A percentile compares a stretch with the other conserved stretches of the same genome.
Evolutionary conservation across 495 filamentous ascomycete genomes (phyloP).

Genomic region (Neurospora pannonica): DNA sequence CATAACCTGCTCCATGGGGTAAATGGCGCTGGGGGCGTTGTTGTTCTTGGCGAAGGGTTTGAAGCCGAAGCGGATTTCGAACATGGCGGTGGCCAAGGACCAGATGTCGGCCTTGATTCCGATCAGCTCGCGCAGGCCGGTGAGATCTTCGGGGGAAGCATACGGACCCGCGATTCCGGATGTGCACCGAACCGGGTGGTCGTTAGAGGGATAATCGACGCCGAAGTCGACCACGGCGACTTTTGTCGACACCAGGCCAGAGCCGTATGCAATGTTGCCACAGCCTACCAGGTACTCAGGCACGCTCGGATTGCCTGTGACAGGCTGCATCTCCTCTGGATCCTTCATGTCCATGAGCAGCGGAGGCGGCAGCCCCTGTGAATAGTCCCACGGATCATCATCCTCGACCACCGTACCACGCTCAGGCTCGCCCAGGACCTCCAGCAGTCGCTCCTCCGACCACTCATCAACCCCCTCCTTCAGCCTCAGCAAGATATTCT

Average conservation of each 20-base stretch:
- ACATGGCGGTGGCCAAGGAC: slow-evolving; percentile 15
- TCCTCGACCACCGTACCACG: not conserved
- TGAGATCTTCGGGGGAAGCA: slow-evolving; percentile 15
- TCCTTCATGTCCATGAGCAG: no score
- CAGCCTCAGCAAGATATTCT: slow-evolving; percentile 17
- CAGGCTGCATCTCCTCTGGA: no score
- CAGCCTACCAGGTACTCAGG: slow-evolving; percentile 15
- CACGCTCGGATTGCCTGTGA: not conserved
- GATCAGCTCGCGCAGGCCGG: not conserved
- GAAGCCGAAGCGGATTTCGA: slow-evolving; percentile 1
- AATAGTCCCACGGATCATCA: not conserved
- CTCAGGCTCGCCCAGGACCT: slow-evolving; percentile 8
- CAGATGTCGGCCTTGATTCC: slow-evolving; percentile 16
- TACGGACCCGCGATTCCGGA: slow-evolving; percentile 8
- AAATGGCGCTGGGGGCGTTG: not conserved
- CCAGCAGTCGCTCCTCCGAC: slow-evolving; percentile 3
- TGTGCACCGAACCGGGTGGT: not conserved
- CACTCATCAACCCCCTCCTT: slow-evolving; percentile 15
- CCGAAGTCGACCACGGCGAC: slow-evolving; percentile 22
- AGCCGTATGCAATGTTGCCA: not conserved
- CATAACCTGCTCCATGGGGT: slow-evolving; percentile 6
- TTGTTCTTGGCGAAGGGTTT: not conserved
- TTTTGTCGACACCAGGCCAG: slow-evolving; percentile 4
- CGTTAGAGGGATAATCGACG: slow-evolving; percentile 6
- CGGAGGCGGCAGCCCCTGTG: not conserved